These are phyloP conservation scores for Torrubiella hemipterigena DNA, from an alignment of 2,329 filamentous ascomycete species.

Conservation along the genomic window DNA sequence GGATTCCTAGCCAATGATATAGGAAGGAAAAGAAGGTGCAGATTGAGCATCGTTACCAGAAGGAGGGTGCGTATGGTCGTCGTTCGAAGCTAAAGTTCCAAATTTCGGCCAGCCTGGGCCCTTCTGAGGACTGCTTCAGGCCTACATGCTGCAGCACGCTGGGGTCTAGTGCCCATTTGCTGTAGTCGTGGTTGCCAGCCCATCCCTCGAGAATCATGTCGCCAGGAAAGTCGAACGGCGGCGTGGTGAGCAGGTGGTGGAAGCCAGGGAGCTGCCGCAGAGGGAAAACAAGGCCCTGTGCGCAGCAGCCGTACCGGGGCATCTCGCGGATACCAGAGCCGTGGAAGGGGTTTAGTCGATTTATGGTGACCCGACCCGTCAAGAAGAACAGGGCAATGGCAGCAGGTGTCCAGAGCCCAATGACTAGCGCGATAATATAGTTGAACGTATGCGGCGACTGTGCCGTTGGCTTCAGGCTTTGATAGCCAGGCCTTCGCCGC, in stretches of 20 bases:
- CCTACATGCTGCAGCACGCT: conserved; percentile 26
- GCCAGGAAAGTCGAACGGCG: conserved; percentile 20
- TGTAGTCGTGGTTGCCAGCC: conserved; percentile 14
- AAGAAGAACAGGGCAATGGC: conserved; percentile 17
- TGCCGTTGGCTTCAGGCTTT: conserved; percentile 1
- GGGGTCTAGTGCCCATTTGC: conserved; percentile 24
- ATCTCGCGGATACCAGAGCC: conserved; percentile 17
- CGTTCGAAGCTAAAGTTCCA: conserved; percentile 24
- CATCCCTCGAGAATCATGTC: conserved; percentile 23
- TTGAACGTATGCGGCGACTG: conserved; percentile 10
- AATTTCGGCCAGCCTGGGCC: conserved; percentile 15
- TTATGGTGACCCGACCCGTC: conserved; percentile 14
- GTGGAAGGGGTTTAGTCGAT: conserved; percentile 13
- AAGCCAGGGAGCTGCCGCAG: conserved; percentile 16
- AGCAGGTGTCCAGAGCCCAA: conserved; percentile 20
- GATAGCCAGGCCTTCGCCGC: background rate
- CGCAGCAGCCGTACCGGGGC: conserved; percentile 25
- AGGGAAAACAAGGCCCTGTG: conserved; percentile 24
- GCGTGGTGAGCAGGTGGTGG: conserved; percentile 14
- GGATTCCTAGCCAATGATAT: too few relatives aligned
- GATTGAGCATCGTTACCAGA: too few relatives aligned
- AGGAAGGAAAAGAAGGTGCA: conserved; percentile 1
- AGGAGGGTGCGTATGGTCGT: too few relatives aligned
- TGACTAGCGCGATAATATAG: conserved; percentile 13
- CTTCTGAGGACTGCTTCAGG: conserved; percentile 17